Evolutionary conservation across 805 yeast genomes (phyloP).

Genomic region (Scheffersomyces lignosus): DNA sequence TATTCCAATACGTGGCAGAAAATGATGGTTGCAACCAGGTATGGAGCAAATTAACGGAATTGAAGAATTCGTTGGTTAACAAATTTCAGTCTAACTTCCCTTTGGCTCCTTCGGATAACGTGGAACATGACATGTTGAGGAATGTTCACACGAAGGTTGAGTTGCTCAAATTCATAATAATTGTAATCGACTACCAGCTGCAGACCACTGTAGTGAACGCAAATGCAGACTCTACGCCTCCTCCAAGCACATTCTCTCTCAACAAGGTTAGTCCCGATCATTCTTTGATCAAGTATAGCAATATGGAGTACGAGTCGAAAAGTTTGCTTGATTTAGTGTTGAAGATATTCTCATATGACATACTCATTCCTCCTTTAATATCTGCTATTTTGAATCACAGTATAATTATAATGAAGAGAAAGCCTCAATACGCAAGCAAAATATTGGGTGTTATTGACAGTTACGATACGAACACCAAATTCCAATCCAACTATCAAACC

Average conservation of each 20-base stretch:
- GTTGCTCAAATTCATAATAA: slow-evolving; percentile 64
- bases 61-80: slow-evolving; percentile 60
- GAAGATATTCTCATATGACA: slow-evolving; percentile 54
- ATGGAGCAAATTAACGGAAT: slow-evolving; percentile 57
- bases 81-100: slow-evolving; percentile 63
- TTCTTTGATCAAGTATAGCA: slow-evolving; percentile 55
- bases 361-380: slow-evolving; percentile 52
- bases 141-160: slow-evolving; percentile 64
- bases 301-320: slow-evolving; percentile 67
- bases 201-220: slow-evolving; percentile 32
- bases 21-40: slow-evolving; percentile 43
- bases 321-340: slow-evolving; percentile 67
- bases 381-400: slow-evolving; percentile 69
- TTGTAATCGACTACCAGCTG: slow-evolving; percentile 45
- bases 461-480: slow-evolving; percentile 59
- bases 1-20: slow-evolving; percentile 47
- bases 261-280: slow-evolving; percentile 57
- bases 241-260: slow-evolving; percentile 43
- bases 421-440: slow-evolving; percentile 60
- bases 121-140: slow-evolving; percentile 50
- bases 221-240: slow-evolving; percentile 3
- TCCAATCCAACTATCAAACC: slow-evolving; percentile 49
- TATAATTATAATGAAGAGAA: slow-evolving; percentile 59
- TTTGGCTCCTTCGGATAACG: slow-evolving; percentile 44
- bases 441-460: slow-evolving; percentile 59